Base-by-base conservation (phyloP, 768 basidiomycete genomes). In the Macrolepiota dolichaula region DNA sequence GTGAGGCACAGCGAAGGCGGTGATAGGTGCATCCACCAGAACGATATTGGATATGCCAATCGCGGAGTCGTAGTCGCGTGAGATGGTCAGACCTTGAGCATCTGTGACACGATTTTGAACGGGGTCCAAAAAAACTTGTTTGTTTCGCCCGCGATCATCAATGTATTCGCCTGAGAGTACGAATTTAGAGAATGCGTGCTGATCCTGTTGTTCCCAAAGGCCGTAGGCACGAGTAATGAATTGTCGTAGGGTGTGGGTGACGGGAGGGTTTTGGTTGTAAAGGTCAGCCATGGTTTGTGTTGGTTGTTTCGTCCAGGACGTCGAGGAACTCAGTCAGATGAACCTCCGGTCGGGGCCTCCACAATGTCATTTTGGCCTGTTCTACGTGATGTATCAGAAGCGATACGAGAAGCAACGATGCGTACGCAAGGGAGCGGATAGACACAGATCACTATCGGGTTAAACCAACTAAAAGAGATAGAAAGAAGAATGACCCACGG, bases 1-100 rank as follows among this genome's bases (percentile, higher is more conserved):
- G 1, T 29, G 50, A 4, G 50, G 50, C 12, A 51, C 29, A 12
- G 50, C 24, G 12, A 12, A 51, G 12, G 17, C 25, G 27, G 59
- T 35, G 4, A 69, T 52, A 1, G 63, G 37, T n/a, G 25, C 22
- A 0, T 49, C 2, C 2, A 68, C 53, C 11, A 63, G 19, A 25
- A 70, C 63, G 11, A 55, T 35, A 12, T 55, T n/a, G 0, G 58
- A 17, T 9, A 70, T 58, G 1, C 67, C 64, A 0, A 68, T 51
- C 13, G 63, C 35, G 11, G 69, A 71, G 51, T 70, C 68, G 46
- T 61, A 67, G 46, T 71, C 69, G 0, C 62, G 55, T 4, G 60
- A 40, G 4, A 67, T 36, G 3, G 19, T 36, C 24, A 64, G 24
- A 6, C 2, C 17, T 58, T 44, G 27, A 36, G 40, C 40, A 4